These are phyloP conservation scores for Choiromyces venosus DNA, from an alignment of 495 filamentous ascomycete genomes.

Conservation along the genomic window DNA sequence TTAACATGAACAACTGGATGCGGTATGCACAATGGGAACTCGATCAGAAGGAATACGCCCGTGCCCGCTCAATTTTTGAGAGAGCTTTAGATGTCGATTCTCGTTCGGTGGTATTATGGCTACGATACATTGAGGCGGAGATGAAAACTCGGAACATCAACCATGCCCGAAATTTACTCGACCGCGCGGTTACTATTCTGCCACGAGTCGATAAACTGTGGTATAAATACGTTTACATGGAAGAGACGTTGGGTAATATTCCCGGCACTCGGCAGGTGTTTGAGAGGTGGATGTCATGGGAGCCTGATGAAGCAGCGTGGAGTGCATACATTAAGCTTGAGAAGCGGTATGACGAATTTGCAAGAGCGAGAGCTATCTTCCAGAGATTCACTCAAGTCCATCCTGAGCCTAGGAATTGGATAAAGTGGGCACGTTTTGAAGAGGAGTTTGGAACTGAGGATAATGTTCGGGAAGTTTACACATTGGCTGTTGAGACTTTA, in stretches of 20 bases:
- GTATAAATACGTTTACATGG: conserved; percentile 99
- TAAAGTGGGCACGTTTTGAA: conserved; percentile 97
- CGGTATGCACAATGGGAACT: conserved; percentile 96
- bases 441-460: conserved; percentile 90
- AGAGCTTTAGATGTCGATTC: conserved; percentile 87
- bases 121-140: conserved; percentile 91
- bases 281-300: conserved; percentile 97
- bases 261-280: conserved; percentile 90
- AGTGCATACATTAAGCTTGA: conserved; percentile 92
- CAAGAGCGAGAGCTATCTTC: conserved; percentile 77
- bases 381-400: conserved; percentile 88
- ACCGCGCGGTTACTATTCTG: conserved; percentile 88
- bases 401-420: conserved; percentile 93
- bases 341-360: conserved; percentile 87
- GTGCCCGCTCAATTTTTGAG: conserved; percentile 94
- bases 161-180: conserved; percentile 88
- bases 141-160: conserved; percentile 97
- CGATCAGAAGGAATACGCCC: conserved; percentile 96
- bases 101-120: conserved; percentile 71
- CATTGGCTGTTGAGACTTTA: conserved; percentile 77
- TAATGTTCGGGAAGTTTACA: conserved; percentile 86
- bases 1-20: conserved; percentile 99
- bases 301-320: conserved; percentile 95
- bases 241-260: conserved; percentile 91
- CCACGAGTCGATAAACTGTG: conserved; percentile 91